These are phyloP conservation scores for Luffa acutangula DNA, from an alignment of 306 rosid species.

Conservation along the genomic window DNA sequence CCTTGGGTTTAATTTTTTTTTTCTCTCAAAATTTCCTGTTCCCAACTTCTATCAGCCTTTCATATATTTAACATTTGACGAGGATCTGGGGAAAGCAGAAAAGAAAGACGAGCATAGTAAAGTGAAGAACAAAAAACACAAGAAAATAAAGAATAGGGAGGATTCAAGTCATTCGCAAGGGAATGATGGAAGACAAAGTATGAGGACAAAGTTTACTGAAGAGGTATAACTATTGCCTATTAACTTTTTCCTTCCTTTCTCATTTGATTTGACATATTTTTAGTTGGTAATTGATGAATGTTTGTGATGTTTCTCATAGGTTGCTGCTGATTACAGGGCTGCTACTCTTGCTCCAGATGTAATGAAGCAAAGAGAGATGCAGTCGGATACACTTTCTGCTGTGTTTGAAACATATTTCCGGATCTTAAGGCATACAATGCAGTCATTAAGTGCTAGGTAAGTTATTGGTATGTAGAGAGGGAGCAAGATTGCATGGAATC, in stretches of 20 bases:
- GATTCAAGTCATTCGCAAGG: constrained; percentile 43
- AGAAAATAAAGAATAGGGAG: constrained; percentile 55
- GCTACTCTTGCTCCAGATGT: constrained; percentile 66
- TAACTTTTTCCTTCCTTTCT: not conserved
- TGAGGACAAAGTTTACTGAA: constrained; percentile 52
- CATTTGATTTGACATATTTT: constrained; percentile 6
- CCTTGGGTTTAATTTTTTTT: not conserved
- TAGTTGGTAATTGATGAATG: constrained; percentile 9
- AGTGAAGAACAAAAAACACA: constrained; percentile 39
- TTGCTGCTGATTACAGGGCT: constrained; percentile 90
- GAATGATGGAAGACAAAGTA: constrained; percentile 62
- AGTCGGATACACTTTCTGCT: constrained; percentile 83
- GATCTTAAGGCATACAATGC: constrained; percentile 70
- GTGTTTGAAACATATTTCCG: constrained; percentile 91
- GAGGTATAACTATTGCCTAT: constrained; percentile 39
- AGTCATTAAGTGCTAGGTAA: constrained; percentile 42
- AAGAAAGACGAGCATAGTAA: constrained; percentile 45
- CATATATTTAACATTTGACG: constrained; percentile 64
- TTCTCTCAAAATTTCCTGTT: constrained; percentile 10
- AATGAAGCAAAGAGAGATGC: constrained; percentile 59
- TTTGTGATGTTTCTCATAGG: constrained; percentile 34
- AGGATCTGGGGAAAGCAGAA: constrained; percentile 60
- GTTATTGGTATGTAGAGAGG: not conserved
- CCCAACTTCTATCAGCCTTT: constrained; percentile 54
- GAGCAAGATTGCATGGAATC: not conserved